These are phyloP conservation scores for Trichoderma pleuroti DNA, from an alignment of 2,329 filamentous ascomycete genomes.

Conservation along the genomic window DNA sequence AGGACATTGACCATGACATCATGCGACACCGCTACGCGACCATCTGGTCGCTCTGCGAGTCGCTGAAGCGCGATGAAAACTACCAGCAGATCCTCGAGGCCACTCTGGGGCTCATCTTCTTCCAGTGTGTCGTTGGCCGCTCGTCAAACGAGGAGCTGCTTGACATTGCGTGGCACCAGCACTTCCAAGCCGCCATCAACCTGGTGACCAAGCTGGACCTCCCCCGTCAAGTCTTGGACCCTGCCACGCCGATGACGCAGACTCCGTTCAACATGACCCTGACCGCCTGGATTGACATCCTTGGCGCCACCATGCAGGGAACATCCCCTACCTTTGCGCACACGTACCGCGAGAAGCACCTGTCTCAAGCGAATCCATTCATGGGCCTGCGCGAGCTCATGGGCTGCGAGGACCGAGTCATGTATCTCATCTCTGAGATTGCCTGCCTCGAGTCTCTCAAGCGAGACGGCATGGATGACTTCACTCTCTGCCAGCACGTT, in stretches of 20 bases:
- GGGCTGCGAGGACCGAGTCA: slow-evolving; percentile 95
- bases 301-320: slow-evolving; percentile 89
- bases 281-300: slow-evolving; percentile 93
- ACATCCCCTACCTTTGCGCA: slow-evolving; percentile 84
- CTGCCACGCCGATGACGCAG: slow-evolving; percentile 49
- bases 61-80: slow-evolving; percentile 73
- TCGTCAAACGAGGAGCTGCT: slow-evolving; percentile 73
- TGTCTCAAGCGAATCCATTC: slow-evolving; percentile 59
- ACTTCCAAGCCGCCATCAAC: slow-evolving; percentile 87
- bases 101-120: slow-evolving; percentile 91
- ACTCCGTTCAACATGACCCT: slow-evolving; percentile 94
- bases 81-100: slow-evolving; percentile 89
- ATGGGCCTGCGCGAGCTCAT: slow-evolving; percentile 85
- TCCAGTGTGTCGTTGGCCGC: slow-evolving; percentile 87
- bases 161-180: slow-evolving; percentile 94
- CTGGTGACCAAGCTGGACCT: slow-evolving; percentile 83
- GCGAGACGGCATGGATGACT: slow-evolving; percentile 75
- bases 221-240: slow-evolving; percentile 61
- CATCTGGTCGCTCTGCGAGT: slow-evolving; percentile 79
- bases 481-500: slow-evolving; percentile 84
- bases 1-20: slow-evolving; percentile 84
- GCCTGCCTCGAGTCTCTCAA: slow-evolving; percentile 91
- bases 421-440: slow-evolving; percentile 98
- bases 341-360: slow-evolving; percentile 92
- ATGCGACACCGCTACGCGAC: slow-evolving; percentile 88